A percentile compares a stretch with the other conserved stretches of the same genome.
These are phyloP conservation scores for Calonectria ilicicola DNA, from an alignment of 2,329 filamentous ascomycete species.

Conservation along the genomic window DNA sequence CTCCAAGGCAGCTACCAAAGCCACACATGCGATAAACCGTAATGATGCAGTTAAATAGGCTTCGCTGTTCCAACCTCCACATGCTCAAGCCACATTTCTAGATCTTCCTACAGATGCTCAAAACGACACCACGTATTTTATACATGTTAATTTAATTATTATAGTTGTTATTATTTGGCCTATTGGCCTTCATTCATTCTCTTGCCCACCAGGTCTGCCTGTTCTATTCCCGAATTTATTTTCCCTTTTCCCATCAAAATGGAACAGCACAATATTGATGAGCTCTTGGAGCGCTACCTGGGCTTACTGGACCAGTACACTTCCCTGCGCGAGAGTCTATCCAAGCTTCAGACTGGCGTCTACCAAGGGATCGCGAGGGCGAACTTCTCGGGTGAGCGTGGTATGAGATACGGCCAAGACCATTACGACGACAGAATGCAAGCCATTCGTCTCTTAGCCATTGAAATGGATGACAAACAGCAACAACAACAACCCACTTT, in stretches of 20 bases:
- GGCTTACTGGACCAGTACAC: conserved; percentile 75
- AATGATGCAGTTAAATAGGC: conserved; percentile 26
- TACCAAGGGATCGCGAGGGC: conserved; percentile 76
- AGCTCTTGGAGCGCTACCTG: conserved; percentile 75
- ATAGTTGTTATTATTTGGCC: too few species aligned
- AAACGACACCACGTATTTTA: too few species aligned
- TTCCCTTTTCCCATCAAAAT: conserved; percentile 22
- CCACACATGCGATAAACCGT: conserved; percentile 34
- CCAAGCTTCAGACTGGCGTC: conserved; percentile 65
- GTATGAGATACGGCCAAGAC: conserved; percentile 75
- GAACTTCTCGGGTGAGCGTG: conserved; percentile 76
- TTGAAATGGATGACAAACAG: conserved; percentile 28
- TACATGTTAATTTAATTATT: too few species aligned
- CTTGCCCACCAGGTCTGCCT: neutral
- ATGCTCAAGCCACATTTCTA: neutral
- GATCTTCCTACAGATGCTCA: neutral
- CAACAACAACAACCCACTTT: conserved; percentile 34
- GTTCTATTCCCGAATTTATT: neutral
- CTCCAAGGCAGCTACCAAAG: neutral
- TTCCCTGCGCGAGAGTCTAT: conserved; percentile 65
- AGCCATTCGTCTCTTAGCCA: conserved; percentile 61
- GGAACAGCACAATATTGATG: conserved; percentile 64
- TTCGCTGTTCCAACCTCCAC: conserved; percentile 15
- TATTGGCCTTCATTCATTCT: neutral
- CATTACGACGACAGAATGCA: conserved; percentile 82